Percentiles rank a stretch among this genome's conserved stretches.
Conservation (phyloP, 257 asterid species). For the Solanum appendiculatum region DNA sequence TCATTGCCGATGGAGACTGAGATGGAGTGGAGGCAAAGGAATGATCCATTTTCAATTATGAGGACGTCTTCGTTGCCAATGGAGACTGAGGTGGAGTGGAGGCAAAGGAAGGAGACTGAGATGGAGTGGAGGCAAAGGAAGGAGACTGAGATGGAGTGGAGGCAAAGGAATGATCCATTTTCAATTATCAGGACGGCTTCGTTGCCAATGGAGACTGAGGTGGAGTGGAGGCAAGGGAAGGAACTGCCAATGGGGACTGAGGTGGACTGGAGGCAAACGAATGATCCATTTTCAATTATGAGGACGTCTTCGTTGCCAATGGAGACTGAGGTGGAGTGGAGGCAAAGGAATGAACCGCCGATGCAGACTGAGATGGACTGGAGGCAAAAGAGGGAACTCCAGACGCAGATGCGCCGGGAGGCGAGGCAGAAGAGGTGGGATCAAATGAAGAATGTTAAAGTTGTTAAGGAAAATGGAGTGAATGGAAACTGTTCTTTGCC, state of each 20-base stretch:
- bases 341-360: slow-evolving; percentile 34
- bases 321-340: slow-evolving; percentile 54
- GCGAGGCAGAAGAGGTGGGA: slow-evolving; percentile 19
- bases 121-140: too few species aligned
- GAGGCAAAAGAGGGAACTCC: neutral
- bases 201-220: too few species aligned
- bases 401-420: slow-evolving; percentile 9
- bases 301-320: slow-evolving; percentile 60
- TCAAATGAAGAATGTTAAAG: slow-evolving; percentile 40
- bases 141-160: neutral
- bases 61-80: neutral
- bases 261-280: too few species aligned
- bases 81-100: too few species aligned
- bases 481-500: slow-evolving; percentile 7
- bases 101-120: too few species aligned
- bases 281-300: neutral
- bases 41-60: neutral
- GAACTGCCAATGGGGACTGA: neutral
- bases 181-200: neutral
- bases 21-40: slow-evolving; percentile 60
- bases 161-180: neutral
- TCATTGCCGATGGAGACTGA: slow-evolving; percentile 49
- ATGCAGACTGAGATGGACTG: neutral
- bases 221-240: too few species aligned
- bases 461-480: slow-evolving; percentile 10